Evolutionary conservation across 2,329 filamentous ascomycete species (phyloP).

Genomic region (Penicillium olsonii): DNA sequence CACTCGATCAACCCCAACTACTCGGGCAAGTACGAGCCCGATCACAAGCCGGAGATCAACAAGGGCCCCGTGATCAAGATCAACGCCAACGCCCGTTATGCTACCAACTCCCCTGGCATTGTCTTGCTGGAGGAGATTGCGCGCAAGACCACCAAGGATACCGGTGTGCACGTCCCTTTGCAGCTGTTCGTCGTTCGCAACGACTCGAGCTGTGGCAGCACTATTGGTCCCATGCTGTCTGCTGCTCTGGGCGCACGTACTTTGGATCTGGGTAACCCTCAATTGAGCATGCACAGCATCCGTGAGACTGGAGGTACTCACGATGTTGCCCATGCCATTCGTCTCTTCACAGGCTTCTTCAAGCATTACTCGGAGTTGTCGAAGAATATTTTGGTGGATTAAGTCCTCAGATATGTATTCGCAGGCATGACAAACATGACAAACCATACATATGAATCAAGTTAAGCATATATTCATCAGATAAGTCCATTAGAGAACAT

Average conservation of each 20-base stretch:
- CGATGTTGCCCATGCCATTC: constrained; percentile 83
- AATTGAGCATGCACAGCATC: constrained; percentile 96
- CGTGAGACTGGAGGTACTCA: constrained; percentile 86
- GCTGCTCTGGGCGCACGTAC: constrained; percentile 85
- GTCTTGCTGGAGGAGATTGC: constrained; percentile 89
- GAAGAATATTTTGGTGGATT: constrained; percentile 81
- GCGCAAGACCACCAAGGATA: constrained; percentile 55
- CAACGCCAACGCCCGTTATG: constrained; percentile 96
- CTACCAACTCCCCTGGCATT: constrained; percentile 93
- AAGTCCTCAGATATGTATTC: constrained; percentile 9
- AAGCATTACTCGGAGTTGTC: constrained; percentile 80
- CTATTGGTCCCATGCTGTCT: constrained; percentile 94
- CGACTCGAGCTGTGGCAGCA: constrained; percentile 91
- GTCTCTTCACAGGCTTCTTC: constrained; percentile 86
- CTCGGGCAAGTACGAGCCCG: constrained; percentile 82
- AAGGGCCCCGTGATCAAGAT: constrained; percentile 95
- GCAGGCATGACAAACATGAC: constrained; percentile 1
- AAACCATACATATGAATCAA: neutral
- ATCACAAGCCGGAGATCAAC: constrained; percentile 94
- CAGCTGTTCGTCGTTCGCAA: constrained; percentile 97
- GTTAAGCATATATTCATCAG: no score
- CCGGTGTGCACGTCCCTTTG: constrained; percentile 73
- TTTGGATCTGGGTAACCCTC: constrained; percentile 88
- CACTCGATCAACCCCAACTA: constrained; percentile 97
- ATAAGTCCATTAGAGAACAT: neutral